A percentile compares a stretch with the other conserved stretches of the same genome.
phyloP scores from a whole-genome alignment of 495 filamentous ascomycete genomes.

The Annulohypoxylon moriforme region DNA sequence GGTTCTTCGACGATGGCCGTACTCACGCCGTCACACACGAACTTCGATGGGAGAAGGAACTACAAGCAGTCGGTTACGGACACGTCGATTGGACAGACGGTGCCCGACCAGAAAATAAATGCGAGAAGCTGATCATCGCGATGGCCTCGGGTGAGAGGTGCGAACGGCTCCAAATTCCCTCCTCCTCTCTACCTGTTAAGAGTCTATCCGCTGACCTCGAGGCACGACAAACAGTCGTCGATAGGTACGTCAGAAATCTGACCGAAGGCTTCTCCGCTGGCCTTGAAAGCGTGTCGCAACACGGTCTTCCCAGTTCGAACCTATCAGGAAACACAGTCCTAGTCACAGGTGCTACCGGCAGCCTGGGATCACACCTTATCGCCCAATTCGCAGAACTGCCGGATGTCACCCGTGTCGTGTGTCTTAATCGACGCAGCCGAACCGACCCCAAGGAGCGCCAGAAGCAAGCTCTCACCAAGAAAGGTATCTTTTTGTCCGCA shows the following conservation, averaged over 20 bases:
- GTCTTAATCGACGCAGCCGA: slow-evolving; percentile 59
- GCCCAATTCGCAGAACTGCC: slow-evolving; percentile 50
- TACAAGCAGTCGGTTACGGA: slow-evolving; percentile 58
- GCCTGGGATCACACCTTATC: slow-evolving; percentile 62
- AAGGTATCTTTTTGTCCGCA: slow-evolving; percentile 47
- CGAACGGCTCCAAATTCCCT: slow-evolving; percentile 36
- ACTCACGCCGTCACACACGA: slow-evolving; percentile 56
- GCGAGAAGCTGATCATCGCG: slow-evolving; percentile 61
- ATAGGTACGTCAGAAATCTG: slow-evolving; percentile 35
- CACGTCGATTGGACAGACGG: slow-evolving; percentile 64
- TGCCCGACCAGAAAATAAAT: slow-evolving; percentile 53
- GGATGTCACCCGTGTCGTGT: slow-evolving; percentile 55
- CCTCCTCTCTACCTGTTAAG: slow-evolving; percentile 38
- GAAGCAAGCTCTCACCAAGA: slow-evolving; percentile 50
- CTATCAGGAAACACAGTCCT: slow-evolving; percentile 56
- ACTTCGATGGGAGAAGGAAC: slow-evolving; percentile 52
- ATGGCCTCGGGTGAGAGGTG: slow-evolving; percentile 55
- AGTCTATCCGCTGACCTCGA: slow-evolving; percentile 44
- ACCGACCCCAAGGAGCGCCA: slow-evolving; percentile 50
- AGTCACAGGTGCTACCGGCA: slow-evolving; percentile 65
- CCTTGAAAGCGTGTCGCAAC: slow-evolving; percentile 13
- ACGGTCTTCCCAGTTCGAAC: slow-evolving; percentile 20
- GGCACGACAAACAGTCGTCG: slow-evolving; percentile 46
- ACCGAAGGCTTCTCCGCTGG: slow-evolving; percentile 37
- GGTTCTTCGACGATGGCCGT: slow-evolving; percentile 63